These are phyloP conservation scores for Aquanectria penicillioides DNA, from an alignment of 2,329 filamentous ascomycete genomes.

Conservation along the genomic window DNA sequence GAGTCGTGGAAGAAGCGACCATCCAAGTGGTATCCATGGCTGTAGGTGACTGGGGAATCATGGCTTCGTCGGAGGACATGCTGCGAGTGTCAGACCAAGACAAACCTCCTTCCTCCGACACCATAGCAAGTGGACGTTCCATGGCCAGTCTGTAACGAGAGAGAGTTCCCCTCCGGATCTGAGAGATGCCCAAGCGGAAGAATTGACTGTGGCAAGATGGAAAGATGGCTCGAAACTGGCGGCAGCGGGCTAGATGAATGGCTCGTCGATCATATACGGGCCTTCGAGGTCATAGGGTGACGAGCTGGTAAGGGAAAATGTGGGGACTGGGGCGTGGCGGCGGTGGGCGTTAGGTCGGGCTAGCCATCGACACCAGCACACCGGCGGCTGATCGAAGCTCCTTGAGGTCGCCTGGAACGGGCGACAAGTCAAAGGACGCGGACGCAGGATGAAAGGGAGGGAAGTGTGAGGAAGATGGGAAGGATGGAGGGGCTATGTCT, in stretches of 20 bases:
- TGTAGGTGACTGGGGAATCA: slow-evolving; percentile 46
- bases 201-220: slow-evolving; percentile 16
- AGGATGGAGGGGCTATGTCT: slow-evolving; percentile 43
- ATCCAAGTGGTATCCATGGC: slow-evolving; percentile 46
- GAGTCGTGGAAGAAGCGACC: slow-evolving; percentile 34
- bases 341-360: slow-evolving; percentile 39
- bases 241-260: slow-evolving; percentile 29
- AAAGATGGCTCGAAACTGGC: slow-evolving; percentile 17
- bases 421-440: slow-evolving; percentile 38
- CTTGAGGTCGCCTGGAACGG: slow-evolving; percentile 37
- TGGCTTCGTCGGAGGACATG: slow-evolving; percentile 53
- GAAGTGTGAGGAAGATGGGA: slow-evolving; percentile 35
- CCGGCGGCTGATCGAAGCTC: slow-evolving; percentile 43
- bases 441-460: slow-evolving; percentile 33
- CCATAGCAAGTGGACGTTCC: slow-evolving; percentile 56
- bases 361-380: slow-evolving; percentile 43
- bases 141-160: slow-evolving; percentile 52
- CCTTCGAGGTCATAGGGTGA: slow-evolving; percentile 33
- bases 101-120: slow-evolving; percentile 54
- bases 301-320: slow-evolving; percentile 36
- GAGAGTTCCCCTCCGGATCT: neutral
- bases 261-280: slow-evolving; percentile 29
- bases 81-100: slow-evolving; percentile 58
- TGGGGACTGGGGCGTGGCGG: slow-evolving; percentile 41
- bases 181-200: slow-evolving; percentile 5